A percentile compares a stretch with the other conserved stretches of the same genome.
phyloP scores from a whole-genome alignment of 2,329 filamentous ascomycete species.

The Plectosphaerella sp. region DNA sequence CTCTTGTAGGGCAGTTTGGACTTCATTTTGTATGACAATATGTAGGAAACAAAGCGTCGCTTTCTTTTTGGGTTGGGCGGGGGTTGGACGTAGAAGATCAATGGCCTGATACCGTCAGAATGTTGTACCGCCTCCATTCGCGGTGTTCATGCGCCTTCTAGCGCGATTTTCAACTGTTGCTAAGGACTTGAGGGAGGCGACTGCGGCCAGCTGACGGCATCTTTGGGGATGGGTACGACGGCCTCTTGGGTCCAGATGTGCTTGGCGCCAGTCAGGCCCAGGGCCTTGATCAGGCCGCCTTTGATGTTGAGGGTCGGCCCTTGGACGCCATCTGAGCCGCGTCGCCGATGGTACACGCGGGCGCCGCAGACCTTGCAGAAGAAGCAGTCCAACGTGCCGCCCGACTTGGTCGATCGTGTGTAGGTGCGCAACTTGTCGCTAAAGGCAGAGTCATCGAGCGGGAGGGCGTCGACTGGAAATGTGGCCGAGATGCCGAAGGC shows the following conservation, averaged over 20 bases:
- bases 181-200: no score
- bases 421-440: slow-evolving; percentile 27
- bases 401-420: slow-evolving; percentile 31
- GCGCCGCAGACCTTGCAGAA: slow-evolving; percentile 38
- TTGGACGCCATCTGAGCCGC: slow-evolving; percentile 29
- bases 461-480: slow-evolving; percentile 32
- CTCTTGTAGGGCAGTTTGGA: no score
- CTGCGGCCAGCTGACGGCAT: slow-evolving; percentile 7
- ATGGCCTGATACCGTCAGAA: no score
- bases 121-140: no score
- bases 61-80: no score
- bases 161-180: no score
- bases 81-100: no score
- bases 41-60: no score
- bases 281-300: slow-evolving; percentile 36
- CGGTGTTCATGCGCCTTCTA: no score
- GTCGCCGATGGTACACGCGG: slow-evolving; percentile 40
- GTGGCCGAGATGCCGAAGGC: slow-evolving; percentile 42
- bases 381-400: slow-evolving; percentile 37
- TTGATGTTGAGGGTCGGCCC: slow-evolving; percentile 37
- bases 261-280: slow-evolving; percentile 31
- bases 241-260: slow-evolving; percentile 43
- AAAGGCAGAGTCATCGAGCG: slow-evolving; percentile 28
- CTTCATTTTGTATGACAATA: no score
- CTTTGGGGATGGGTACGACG: slow-evolving; percentile 37